Percentiles rank a stretch among this genome's conserved stretches.
Conservation (phyloP, 2,329 filamentous ascomycete species). For the Stachybotrys echinatus region DNA sequence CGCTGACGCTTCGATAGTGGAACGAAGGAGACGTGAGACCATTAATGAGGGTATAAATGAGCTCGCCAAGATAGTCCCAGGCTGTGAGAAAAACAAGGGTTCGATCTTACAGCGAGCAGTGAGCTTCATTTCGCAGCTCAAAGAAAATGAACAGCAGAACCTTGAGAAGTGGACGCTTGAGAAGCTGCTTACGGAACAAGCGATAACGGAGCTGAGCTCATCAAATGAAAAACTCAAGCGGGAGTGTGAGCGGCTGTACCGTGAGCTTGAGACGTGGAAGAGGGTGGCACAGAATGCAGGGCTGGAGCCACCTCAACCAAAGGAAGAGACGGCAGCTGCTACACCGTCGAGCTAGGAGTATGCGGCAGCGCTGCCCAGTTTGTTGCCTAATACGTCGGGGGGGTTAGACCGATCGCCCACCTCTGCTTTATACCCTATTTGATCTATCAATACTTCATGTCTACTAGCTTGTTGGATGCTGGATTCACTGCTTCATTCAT, state of each 20-base stretch:
- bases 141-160: conserved; percentile 89
- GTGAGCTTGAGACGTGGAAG: conserved; percentile 77
- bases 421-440: conserved; percentile 16
- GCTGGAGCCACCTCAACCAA: conserved; percentile 37
- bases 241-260: conserved; percentile 72
- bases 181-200: conserved; percentile 85
- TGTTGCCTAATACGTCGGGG: neutral
- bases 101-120: conserved; percentile 92
- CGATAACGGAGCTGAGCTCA: conserved; percentile 79
- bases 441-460: conserved; percentile 6
- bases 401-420: neutral
- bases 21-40: conserved; percentile 91
- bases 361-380: neutral
- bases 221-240: conserved; percentile 84
- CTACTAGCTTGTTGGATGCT: neutral
- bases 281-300: conserved; percentile 58
- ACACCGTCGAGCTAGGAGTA: conserved; percentile 21
- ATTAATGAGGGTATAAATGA: conserved; percentile 99
- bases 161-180: conserved; percentile 92
- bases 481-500: neutral
- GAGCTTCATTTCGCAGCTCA: conserved; percentile 88
- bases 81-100: conserved; percentile 98
- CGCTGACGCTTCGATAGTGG: conserved; percentile 54
- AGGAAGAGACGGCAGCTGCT: conserved; percentile 24
- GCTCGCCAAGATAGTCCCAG: conserved; percentile 93